phyloP scores from a whole-genome alignment of 352 stramenopile species.

The Phytophthora boehmeriae region DNA sequence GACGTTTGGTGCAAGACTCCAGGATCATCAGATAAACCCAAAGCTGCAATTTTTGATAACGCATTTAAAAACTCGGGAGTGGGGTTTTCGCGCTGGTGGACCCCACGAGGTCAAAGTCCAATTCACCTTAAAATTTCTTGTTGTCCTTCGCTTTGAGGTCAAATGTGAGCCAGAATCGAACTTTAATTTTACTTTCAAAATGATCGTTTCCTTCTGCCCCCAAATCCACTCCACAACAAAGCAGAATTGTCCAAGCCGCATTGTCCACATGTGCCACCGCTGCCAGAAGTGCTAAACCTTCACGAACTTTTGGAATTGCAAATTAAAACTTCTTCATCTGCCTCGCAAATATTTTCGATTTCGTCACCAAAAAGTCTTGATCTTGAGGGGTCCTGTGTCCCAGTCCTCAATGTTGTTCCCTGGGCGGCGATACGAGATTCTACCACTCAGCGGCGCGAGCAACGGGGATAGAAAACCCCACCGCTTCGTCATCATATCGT shows the following conservation, averaged over 20 bases:
- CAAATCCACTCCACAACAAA: conserved; percentile 20
- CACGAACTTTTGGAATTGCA: not conserved
- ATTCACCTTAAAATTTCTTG: not conserved
- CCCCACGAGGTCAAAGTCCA: not conserved
- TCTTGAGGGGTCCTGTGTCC: no score
- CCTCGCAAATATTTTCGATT: not conserved
- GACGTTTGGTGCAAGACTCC: not conserved
- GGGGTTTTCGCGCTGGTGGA: not conserved
- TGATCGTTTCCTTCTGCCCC: conserved; percentile 9
- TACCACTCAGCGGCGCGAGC: no score
- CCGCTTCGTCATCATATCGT: no score
- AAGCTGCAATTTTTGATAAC: not conserved
- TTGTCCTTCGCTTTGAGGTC: not conserved
- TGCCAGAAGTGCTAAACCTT: not conserved
- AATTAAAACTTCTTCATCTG: not conserved
- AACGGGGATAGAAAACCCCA: no score
- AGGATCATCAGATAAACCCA: not conserved
- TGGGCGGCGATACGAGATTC: no score
- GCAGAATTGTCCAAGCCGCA: conserved; percentile 20
- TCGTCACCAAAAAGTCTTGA: not conserved
- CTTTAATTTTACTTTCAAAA: conserved; percentile 16
- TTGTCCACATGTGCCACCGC: not conserved
- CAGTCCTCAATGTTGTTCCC: no score
- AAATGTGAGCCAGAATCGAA: not conserved
- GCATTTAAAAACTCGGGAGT: not conserved